Evolutionary conservation across 2,329 filamentous ascomycete genomes (phyloP).

Genomic region (Xylaria polymorpha): DNA sequence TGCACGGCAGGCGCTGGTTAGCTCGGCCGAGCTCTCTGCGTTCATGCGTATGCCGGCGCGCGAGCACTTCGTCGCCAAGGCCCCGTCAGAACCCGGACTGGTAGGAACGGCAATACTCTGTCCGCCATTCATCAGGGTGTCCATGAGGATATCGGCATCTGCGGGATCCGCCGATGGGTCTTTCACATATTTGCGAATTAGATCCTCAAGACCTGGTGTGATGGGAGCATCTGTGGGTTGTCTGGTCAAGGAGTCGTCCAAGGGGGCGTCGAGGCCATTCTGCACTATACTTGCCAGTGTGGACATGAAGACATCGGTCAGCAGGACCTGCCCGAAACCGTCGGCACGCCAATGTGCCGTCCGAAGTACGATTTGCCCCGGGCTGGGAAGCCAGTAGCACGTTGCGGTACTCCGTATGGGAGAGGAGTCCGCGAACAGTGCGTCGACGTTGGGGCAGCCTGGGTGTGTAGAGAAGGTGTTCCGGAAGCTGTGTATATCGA

Average conservation of each 20-base stretch:
- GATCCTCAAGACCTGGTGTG: slow-evolving; percentile 18
- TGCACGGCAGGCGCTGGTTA: slow-evolving; percentile 30
- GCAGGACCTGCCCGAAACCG: slow-evolving; percentile 38
- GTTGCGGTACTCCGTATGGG: slow-evolving; percentile 30
- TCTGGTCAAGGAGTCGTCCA: not conserved
- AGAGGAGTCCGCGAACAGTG: slow-evolving; percentile 30
- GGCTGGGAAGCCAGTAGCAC: slow-evolving; percentile 39
- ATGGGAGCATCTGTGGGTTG: not conserved
- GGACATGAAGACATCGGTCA: slow-evolving; percentile 36
- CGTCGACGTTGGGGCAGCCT: slow-evolving; percentile 19
- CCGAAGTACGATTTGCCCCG: slow-evolving; percentile 34
- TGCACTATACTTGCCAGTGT: slow-evolving; percentile 29
- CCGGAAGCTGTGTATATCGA: slow-evolving; percentile 22
- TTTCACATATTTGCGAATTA: slow-evolving; percentile 13
- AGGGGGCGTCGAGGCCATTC: not conserved
- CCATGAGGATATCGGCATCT: slow-evolving; percentile 38
- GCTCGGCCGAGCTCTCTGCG: slow-evolving; percentile 19
- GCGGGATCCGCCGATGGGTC: slow-evolving; percentile 1
- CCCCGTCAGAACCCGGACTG: slow-evolving; percentile 20
- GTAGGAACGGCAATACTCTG: slow-evolving; percentile 44
- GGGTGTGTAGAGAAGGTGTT: slow-evolving; percentile 31
- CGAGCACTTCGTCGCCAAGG: slow-evolving; percentile 18
- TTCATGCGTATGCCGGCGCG: slow-evolving; percentile 25
- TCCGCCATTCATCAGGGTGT: slow-evolving; percentile 33
- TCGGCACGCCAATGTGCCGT: slow-evolving; percentile 42